These are phyloP conservation scores for Dryas integrifolia DNA, from an alignment of 331 rosid genomes.

Conservation along the genomic window DNA sequence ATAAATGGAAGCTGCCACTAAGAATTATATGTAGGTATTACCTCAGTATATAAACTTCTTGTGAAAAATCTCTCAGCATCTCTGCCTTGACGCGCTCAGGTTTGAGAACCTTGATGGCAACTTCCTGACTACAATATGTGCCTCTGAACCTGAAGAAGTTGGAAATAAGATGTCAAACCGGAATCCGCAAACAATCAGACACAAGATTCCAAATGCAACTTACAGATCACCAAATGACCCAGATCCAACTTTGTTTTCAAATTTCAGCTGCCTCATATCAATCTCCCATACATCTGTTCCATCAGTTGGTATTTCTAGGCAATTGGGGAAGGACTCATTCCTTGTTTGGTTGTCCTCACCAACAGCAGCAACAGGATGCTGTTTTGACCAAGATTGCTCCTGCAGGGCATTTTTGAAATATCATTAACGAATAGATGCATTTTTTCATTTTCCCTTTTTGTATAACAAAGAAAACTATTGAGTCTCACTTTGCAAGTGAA, in stretches of 20 bases:
- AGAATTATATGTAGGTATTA: slow-evolving; percentile 27
- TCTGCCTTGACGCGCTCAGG: slow-evolving; percentile 79
- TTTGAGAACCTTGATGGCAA: slow-evolving; percentile 88
- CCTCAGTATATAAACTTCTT: slow-evolving; percentile 99
- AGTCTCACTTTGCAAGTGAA: neutral
- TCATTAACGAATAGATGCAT: slow-evolving; percentile 15
- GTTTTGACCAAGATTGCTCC: slow-evolving; percentile 61
- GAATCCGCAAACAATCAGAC: slow-evolving; percentile 26
- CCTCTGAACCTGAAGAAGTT: slow-evolving; percentile 72
- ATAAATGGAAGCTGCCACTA: slow-evolving; percentile 8
- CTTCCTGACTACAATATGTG: slow-evolving; percentile 90
- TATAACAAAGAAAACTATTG: neutral
- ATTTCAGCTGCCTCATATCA: slow-evolving; percentile 70
- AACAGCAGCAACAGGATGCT: slow-evolving; percentile 42
- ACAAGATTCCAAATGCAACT: slow-evolving; percentile 41
- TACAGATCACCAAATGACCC: slow-evolving; percentile 96
- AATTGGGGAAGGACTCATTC: slow-evolving; percentile 44
- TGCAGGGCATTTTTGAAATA: slow-evolving; percentile 31
- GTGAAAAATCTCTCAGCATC: slow-evolving; percentile 89
- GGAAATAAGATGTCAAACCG: slow-evolving; percentile 34
- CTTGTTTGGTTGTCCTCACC: slow-evolving; percentile 48
- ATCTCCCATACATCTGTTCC: slow-evolving; percentile 99
- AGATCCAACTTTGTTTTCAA: slow-evolving; percentile 91
- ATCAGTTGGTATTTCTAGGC: slow-evolving; percentile 85
- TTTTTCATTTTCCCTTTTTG: neutral